Evolutionary conservation across 495 filamentous ascomycete species (phyloP).

Genomic region (Apodospora peruviana): DNA sequence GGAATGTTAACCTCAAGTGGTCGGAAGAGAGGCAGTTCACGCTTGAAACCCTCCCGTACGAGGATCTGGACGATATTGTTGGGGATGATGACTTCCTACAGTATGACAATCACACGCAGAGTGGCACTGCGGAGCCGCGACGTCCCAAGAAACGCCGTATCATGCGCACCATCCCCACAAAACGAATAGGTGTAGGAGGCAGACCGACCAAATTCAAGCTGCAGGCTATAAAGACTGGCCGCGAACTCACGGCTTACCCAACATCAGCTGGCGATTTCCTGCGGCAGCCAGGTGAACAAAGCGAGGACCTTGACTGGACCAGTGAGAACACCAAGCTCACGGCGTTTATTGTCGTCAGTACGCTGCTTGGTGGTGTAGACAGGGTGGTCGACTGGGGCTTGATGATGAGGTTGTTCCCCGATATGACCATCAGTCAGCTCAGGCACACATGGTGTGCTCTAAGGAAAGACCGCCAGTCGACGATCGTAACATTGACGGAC

Average conservation of each 20-base stretch:
- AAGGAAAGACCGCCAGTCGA: constrained; percentile 51
- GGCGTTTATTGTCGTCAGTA: constrained; percentile 68
- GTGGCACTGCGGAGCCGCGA: constrained; percentile 1
- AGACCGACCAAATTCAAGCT: constrained; percentile 25
- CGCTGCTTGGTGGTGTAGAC: constrained; percentile 68
- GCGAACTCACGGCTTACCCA: constrained; percentile 33
- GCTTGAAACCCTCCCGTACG: constrained; percentile 40
- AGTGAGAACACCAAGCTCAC: constrained; percentile 49
- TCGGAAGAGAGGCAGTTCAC: constrained; percentile 27
- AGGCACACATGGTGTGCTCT: constrained; percentile 56
- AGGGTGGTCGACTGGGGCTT: constrained; percentile 68
- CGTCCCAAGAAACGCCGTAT: constrained; percentile 12
- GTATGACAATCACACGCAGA: not conserved
- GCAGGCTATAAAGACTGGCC: constrained; percentile 30
- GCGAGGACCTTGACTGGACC: constrained; percentile 29
- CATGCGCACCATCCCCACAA: constrained; percentile 4
- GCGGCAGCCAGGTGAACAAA: constrained; percentile 19
- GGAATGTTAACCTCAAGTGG: constrained; percentile 27
- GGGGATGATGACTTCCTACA: constrained; percentile 8
- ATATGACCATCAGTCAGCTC: constrained; percentile 50
- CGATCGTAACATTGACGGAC: constrained; percentile 63
- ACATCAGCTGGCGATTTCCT: constrained; percentile 31
- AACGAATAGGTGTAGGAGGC: constrained; percentile 10
- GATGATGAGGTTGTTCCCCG: constrained; percentile 59
- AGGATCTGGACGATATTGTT: constrained; percentile 21